Evolutionary conservation across 768 basidiomycete species (phyloP), one percentile per base, ranked within the genome.

Genomic region (Saitozyma podzolica): DNA sequence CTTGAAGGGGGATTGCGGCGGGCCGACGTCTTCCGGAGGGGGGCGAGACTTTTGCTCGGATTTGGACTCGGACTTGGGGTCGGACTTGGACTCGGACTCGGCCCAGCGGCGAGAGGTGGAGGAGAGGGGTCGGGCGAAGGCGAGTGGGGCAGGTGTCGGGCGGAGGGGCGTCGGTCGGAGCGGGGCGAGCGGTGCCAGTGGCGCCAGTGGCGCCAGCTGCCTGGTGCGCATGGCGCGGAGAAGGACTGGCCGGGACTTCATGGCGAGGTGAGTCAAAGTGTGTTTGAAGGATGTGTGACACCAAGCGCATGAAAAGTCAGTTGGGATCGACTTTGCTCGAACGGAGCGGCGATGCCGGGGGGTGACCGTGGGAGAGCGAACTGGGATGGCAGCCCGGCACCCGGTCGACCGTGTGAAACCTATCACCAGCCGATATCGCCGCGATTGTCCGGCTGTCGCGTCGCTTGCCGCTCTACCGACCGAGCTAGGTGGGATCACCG

Each of bases 1-100:
- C 79, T 91, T 89, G 75, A 96, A 97, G 0, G 96, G 96, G 5
- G 92, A 96, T 77, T 90, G 74, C 41, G 76, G 74, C 16, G 71
- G 63, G 17, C 59, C 65, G 17, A 48, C 54, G 52, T 70, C 65
- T 10, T 66, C 66, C 40, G 68, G 65, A 29, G 58, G 50, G n/a
- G 67, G 60, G 1, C 17, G 10, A 16, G 64, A 55, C 50, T 64
- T 53, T 56, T 64, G 52, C 11, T 64, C 45, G 40, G 52, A 37
- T 40, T 62, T 41, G 19, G 41, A 17, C 14, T 50, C 9, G 50
- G 29, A 39, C 47, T 56, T 58, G 51, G 68, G 17, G 29, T 64
- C 63, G 40, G 62, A 48, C 49, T 29, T 39, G 20, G 56, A 47
- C 48, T 40, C 16, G 37, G 40, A 17, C 56, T 57, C n/a, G 40